phyloP scores from a whole-genome alignment of 345 rosid genomes.

The Euphorbia lathyris region DNA sequence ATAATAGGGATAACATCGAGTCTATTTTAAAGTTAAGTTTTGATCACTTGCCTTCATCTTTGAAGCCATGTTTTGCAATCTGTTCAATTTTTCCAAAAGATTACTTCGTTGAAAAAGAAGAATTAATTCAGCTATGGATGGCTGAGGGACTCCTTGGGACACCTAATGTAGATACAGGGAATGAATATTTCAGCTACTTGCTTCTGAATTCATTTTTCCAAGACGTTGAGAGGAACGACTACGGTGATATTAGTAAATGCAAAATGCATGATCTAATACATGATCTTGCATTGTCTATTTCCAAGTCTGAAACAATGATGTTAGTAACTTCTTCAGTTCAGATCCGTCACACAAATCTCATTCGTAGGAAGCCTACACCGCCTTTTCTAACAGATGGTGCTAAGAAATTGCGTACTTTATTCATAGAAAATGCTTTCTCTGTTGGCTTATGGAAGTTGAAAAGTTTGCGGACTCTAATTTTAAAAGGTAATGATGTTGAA shows the following conservation, averaged over 20 bases:
- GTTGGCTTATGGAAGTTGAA: neutral
- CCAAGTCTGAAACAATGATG: constrained; percentile 10
- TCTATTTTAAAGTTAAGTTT: neutral
- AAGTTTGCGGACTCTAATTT: neutral
- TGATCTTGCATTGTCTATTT: constrained; percentile 23
- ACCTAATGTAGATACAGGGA: neutral
- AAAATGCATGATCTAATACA: constrained; percentile 29
- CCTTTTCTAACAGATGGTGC: neutral
- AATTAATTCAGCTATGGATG: neutral
- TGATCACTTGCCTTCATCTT: too few species aligned
- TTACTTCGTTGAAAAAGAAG: neutral
- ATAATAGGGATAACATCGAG: constrained; percentile 3
- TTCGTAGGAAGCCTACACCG: neutral
- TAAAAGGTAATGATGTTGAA: too few species aligned
- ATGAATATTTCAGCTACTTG: constrained; percentile 17
- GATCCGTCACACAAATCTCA: neutral
- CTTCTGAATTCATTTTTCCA: constrained; percentile 23
- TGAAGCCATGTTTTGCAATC: too few species aligned
- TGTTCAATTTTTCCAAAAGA: constrained; percentile 5
- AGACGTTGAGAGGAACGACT: constrained; percentile 12
- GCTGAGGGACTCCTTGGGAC: neutral
- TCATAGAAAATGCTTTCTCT: too few species aligned
- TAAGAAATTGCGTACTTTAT: neutral
- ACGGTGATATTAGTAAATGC: too few species aligned
- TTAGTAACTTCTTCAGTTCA: neutral